These are phyloP conservation scores for Arthrobotrys sinensis DNA, from an alignment of 2,329 filamentous ascomycete species.

Conservation along the genomic window DNA sequence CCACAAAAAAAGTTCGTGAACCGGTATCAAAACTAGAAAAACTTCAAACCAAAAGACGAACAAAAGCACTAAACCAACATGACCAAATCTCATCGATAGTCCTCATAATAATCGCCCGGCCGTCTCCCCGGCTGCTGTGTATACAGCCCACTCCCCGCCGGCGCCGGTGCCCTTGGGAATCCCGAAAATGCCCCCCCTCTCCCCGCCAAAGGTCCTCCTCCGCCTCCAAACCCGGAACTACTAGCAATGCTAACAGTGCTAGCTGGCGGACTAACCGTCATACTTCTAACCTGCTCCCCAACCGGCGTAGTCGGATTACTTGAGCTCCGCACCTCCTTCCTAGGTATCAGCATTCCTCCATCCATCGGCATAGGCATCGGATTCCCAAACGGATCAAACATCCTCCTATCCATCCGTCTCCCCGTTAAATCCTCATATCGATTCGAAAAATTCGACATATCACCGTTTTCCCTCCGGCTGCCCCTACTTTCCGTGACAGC, in stretches of 20 bases:
- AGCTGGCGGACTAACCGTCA: constrained; percentile 51
- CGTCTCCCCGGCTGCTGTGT: constrained; percentile 14
- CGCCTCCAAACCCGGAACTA: constrained; percentile 47
- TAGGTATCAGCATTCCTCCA: constrained; percentile 42
- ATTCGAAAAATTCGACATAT: constrained; percentile 46
- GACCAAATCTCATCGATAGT: constrained; percentile 31
- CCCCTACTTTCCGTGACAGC: background rate
- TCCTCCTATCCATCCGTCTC: constrained; percentile 41
- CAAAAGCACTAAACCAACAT: constrained; percentile 12
- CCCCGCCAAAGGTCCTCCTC: constrained; percentile 45
- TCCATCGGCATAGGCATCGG: constrained; percentile 34
- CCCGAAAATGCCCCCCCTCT: constrained; percentile 43
- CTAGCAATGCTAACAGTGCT: constrained; percentile 47
- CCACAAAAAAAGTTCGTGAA: constrained; percentile 19
- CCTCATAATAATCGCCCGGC: constrained; percentile 48
- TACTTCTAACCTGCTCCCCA: constrained; percentile 25
- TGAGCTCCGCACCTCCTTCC: constrained; percentile 35
- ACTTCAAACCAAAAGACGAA: background rate
- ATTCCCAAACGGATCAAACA: constrained; percentile 48
- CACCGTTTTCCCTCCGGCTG: constrained; percentile 7
- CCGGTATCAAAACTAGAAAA: constrained; percentile 9
- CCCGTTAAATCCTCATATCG: constrained; percentile 48
- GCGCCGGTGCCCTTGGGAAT: constrained; percentile 53
- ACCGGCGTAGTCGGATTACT: constrained; percentile 24
- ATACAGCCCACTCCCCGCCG: constrained; percentile 40